Evolutionary conservation across 176 grass and related monocot species (phyloP), one percentile per base, ranked within the genome.

Genomic region (Oryza australiensis): DNA sequence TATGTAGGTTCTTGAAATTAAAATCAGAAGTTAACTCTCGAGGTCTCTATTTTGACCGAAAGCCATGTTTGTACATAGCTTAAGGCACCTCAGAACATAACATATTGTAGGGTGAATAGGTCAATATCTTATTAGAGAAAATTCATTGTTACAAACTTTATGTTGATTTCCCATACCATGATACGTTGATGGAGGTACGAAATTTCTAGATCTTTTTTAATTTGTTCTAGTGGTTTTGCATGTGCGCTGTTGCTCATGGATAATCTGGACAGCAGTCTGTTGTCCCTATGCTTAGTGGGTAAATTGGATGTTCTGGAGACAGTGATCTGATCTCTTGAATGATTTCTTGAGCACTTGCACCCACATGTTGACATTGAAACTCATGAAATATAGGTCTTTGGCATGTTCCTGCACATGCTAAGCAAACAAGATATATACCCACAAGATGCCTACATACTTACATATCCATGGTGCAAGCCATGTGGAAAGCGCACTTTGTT

Each of bases 401-500:
- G 26, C 55, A 67, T 76, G 15, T 59, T 81, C 34, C 59, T 48
- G 20, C 70, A 76, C 77, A 77, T 86, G 72, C 57, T 59, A 70
- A 85, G 64, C 66, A 81, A 26, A 46, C 37, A 75, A 63, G 26
- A 45, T 64, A 72, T 64, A 72, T 73, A 64, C 28, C 76, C 27
- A 8, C 77, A 9, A 9, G 12, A 12, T 78, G 33, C 66, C 20
- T 66, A 32, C n/a, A 30, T 80, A 62, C 15, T 5, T 84, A 63
- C 46, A 49, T 79, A 48, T 27, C 66, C 41, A 72, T 5, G 0
- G 26, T 10, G 63, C 69, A 29, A 65, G 15, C 53, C 72, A 57
- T 89, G 32, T 81, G 73, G 49, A 55, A 72, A 67, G 48, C 72
- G 79, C 79, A 80, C 23, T 53, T 5, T 20, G 41, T 75, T 67